Evolutionary conservation across 106 monocot genomes (phyloP).

Genomic region (Allium fistulosum): DNA sequence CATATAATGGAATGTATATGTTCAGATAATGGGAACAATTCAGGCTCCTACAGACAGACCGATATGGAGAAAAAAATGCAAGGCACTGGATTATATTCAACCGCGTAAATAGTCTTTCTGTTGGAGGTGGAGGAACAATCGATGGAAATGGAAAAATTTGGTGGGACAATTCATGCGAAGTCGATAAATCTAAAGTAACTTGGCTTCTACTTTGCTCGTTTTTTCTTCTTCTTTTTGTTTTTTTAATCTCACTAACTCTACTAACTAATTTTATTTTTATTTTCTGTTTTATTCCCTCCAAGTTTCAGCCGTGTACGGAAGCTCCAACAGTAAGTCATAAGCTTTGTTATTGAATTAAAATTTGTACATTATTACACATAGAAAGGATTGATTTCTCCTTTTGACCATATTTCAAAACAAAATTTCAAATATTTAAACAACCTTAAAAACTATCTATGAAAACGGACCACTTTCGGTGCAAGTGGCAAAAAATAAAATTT

Average conservation of each 20-base stretch:
- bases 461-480: constrained; percentile 32
- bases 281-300: not conserved
- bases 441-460: constrained; percentile 6
- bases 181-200: constrained; percentile 9
- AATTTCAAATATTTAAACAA: constrained; percentile 33
- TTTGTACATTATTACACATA: not conserved
- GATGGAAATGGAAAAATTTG: constrained; percentile 15
- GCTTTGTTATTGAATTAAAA: not conserved
- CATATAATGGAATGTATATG: not conserved
- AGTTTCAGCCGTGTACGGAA: constrained; percentile 54
- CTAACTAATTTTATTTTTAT: not conserved
- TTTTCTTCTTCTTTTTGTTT: not conserved
- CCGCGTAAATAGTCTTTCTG: constrained; percentile 3
- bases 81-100: constrained; percentile 15
- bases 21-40: constrained; percentile 15
- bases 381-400: not conserved
- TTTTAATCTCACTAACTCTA: not conserved
- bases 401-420: constrained; percentile 24
- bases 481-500: constrained; percentile 63
- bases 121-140: constrained; percentile 19
- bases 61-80: not conserved
- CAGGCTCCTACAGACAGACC: constrained; percentile 10
- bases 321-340: constrained; percentile 59
- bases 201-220: too few species aligned
- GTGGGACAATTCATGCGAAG: constrained; percentile 21